phyloP scores from a whole-genome alignment of 306 rosid species.

The Macrotyloma uniflorum region DNA sequence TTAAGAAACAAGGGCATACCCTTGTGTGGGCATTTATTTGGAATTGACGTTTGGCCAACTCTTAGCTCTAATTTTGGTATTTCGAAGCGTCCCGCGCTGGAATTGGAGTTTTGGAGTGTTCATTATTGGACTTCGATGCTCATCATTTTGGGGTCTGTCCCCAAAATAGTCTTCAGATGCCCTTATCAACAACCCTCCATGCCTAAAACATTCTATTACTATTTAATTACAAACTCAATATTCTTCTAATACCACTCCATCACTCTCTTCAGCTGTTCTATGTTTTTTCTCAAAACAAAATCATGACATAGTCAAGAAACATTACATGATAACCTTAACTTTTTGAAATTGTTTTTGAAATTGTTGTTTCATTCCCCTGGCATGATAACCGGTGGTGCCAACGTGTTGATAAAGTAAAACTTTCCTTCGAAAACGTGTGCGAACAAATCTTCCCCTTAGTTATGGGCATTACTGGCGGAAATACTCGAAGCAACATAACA shows the following conservation, averaged over 20 bases:
- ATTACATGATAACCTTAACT: too few relatives aligned
- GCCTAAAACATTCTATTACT: too few relatives aligned
- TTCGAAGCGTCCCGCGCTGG: neutral
- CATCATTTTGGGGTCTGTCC: slow-evolving; percentile 1
- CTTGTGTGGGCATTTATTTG: slow-evolving; percentile 29
- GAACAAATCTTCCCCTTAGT: slow-evolving; percentile 39
- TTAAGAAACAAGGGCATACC: neutral
- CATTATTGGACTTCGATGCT: neutral
- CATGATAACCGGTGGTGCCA: neutral
- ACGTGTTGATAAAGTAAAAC: slow-evolving; percentile 20
- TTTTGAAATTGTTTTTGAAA: too few relatives aligned
- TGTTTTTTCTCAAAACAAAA: too few relatives aligned
- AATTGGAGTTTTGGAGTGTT: slow-evolving; percentile 8
- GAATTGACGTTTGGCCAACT: slow-evolving; percentile 35
- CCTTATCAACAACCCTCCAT: neutral
- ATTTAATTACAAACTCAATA: too few relatives aligned
- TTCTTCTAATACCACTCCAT: too few relatives aligned
- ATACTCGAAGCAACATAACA: neutral
- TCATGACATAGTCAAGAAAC: too few relatives aligned
- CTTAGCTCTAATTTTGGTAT: slow-evolving; percentile 18
- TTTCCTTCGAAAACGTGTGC: neutral
- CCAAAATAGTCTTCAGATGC: neutral
- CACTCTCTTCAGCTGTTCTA: too few relatives aligned
- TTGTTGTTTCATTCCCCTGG: neutral
- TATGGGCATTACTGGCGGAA: slow-evolving; percentile 47